Evolutionary conservation across 129 eudicot species (phyloP), one percentile per base, ranked within the genome.

Genomic region (Pseudognaphalium luteoalbum): DNA sequence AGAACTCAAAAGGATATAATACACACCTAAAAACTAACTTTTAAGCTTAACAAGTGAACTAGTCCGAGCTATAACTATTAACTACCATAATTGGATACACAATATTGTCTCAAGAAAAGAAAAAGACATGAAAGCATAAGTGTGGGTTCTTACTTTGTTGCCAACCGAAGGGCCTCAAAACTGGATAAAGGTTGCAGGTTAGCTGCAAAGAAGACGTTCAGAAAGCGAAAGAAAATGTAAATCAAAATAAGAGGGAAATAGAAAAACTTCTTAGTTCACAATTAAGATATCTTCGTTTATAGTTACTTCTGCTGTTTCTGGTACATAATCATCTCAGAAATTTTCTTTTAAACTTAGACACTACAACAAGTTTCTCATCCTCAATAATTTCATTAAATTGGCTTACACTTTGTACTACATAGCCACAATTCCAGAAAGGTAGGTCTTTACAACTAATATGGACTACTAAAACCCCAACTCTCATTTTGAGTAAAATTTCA

Each of bases 131-230:
- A 59, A 77, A 52, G 42, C 42, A 50, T 6, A 28, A 70, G 28
- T 56, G 14, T 33, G 65, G 66, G 63, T 65, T 72, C 74, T 66
- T 84, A 93, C 98, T 90, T 93, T 72, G 89, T 75, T 82, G 93
- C 82, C 20, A 83, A 83, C 72, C 92, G 96, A 33, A 83, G 92
- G 58, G 96, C 86, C 72, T 90, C 96, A 79, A 85, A 93, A 81
- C 86, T 88, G 76, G 97, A 85, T 66, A 84, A 60, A 65, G 83
- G 89, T 20, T 86, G 76, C 70, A 86, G 63, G 75, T 88, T 87
- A 74, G 91, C 98, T 93, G 88, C 89, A 85, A 42, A 59, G 4
- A 21, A 60, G 50, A 28, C 16, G 16, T 39, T 30, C 50, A 50
- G 42, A 29, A 63, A 61, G 9, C 22, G 8, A 51, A 6, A 33